Evolutionary conservation across 225 moss, liverwort and hornwort genomes (phyloP), one percentile per base, ranked within the genome.

Genomic region (Polytrichum commune): DNA sequence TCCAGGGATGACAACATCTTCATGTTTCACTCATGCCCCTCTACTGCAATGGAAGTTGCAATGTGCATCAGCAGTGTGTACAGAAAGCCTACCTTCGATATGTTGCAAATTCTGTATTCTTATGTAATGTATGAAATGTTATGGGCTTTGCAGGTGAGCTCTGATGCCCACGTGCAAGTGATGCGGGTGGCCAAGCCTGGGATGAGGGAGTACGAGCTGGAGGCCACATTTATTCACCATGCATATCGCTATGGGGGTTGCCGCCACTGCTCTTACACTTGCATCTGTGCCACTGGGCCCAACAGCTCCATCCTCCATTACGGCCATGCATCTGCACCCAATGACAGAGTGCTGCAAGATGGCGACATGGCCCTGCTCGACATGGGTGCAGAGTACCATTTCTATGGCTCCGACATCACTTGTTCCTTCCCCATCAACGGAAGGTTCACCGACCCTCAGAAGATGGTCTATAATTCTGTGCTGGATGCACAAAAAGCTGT

Each of bases 321-420:
- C 67, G 95, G 97, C 54, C 95, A 98, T 79, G 92, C 92, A 26
- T 82, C 91, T 73, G 94, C 95, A 70, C 92, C 95, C 35, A 98
- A 98, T 64, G 90, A 95, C 68, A 76, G 85, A 83, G 87, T 88
- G 63, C 78, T 98, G 70, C 66, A 87, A 69, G 85, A 95, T 76
- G 97, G 97, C n/a, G 95, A 95, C 65, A 93, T 98, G 85, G 97
- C 95, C 22, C 80, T 98, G 73, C 76, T 98, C 64, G 97, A 98
- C 60, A 98, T 98, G 97, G 97, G 95, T 60, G 92, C 92, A n/a
- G 92, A 95, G 83, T 95, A 93, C 69, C 86, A 90, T 54, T 98
- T 71, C 70, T 98, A 95, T 70, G 91, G 79, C 62, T 91, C 95
- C 22, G 95, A 98, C 74, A 98, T 98, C 64, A 98, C 97, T 54